Evolutionary conservation across 495 filamentous ascomycete genomes (phyloP).

Genomic region (Aspergillus wentii): DNA sequence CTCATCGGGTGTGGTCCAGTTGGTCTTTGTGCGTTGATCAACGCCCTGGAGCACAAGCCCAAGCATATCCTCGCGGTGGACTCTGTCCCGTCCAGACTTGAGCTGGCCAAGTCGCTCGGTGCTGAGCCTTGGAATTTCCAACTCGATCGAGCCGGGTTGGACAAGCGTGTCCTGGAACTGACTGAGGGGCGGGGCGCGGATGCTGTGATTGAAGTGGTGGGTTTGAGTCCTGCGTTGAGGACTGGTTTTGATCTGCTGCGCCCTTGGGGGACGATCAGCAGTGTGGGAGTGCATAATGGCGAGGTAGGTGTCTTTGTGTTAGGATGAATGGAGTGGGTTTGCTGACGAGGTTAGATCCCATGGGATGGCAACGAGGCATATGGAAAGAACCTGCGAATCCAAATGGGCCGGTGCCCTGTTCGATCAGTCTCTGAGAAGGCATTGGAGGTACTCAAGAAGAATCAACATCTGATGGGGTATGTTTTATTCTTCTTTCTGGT

Average conservation of each 20-base stretch:
- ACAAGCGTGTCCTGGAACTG: constrained; percentile 66
- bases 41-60: constrained; percentile 74
- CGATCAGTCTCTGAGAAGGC: constrained; percentile 77
- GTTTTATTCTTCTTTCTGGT: constrained; percentile 19
- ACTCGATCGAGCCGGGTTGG: constrained; percentile 61
- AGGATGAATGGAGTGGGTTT: too few species aligned
- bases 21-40: constrained; percentile 82
- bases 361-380: constrained; percentile 82
- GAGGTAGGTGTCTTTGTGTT: constrained; percentile 50
- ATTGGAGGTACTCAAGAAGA: constrained; percentile 71
- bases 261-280: constrained; percentile 82
- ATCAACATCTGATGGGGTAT: constrained; percentile 77
- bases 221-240: constrained; percentile 73
- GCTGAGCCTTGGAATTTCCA: constrained; percentile 84
- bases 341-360: constrained; percentile 71
- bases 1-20: constrained; percentile 88
- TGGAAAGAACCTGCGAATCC: constrained; percentile 82
- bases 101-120: constrained; percentile 70
- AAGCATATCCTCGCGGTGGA: constrained; percentile 85
- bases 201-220: constrained; percentile 88
- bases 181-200: constrained; percentile 86
- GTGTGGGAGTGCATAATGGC: constrained; percentile 89
- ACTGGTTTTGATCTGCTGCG: constrained; percentile 82
- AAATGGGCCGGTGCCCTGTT: constrained; percentile 94
- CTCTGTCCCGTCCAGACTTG: constrained; percentile 70